Percentiles rank a stretch among this genome's conserved stretches.
These are phyloP conservation scores for Pycnococcus provasolii DNA, from an alignment of 139 green algal species.

Conservation along the genomic window DNA sequence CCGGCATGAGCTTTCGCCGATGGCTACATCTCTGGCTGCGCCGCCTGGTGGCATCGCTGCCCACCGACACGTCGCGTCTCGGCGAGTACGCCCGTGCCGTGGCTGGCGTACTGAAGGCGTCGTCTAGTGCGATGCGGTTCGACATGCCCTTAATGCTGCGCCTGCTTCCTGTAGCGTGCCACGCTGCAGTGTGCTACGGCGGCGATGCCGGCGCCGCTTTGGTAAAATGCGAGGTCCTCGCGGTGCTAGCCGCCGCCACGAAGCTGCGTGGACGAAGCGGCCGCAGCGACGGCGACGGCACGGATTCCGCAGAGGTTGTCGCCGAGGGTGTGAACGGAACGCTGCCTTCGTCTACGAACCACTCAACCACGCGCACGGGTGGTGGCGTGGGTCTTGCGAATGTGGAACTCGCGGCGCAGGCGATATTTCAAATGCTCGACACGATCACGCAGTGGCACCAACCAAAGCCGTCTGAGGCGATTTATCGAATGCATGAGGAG, in stretches of 20 bases:
- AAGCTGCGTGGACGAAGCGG: neutral
- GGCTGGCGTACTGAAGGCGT: constrained; percentile 45
- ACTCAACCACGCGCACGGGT: neutral
- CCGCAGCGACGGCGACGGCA: neutral
- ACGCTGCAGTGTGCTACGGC: constrained; percentile 44
- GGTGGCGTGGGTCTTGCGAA: constrained; percentile 26
- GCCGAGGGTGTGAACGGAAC: constrained; percentile 23
- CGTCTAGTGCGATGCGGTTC: constrained; percentile 43
- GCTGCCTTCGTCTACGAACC: no score
- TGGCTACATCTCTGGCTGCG: constrained; percentile 68
- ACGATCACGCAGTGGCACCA: constrained; percentile 50
- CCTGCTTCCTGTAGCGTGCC: constrained; percentile 69
- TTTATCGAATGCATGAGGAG: constrained; percentile 76
- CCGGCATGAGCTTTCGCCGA: constrained; percentile 42
- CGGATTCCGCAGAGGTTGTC: constrained; percentile 27
- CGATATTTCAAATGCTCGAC: constrained; percentile 76
- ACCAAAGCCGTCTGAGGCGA: constrained; percentile 40
- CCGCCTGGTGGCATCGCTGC: constrained; percentile 32
- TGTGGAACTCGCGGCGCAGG: constrained; percentile 53
- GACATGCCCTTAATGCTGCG: constrained; percentile 70
- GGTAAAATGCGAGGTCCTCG: constrained; percentile 30
- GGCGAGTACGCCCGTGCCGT: constrained; percentile 20
- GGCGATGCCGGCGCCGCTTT: constrained; percentile 7
- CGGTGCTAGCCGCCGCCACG: constrained; percentile 27
- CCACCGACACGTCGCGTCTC: no score